These are phyloP conservation scores for Escallonia herrerae DNA, from an alignment of 129 eudicot species.

Conservation along the genomic window DNA sequence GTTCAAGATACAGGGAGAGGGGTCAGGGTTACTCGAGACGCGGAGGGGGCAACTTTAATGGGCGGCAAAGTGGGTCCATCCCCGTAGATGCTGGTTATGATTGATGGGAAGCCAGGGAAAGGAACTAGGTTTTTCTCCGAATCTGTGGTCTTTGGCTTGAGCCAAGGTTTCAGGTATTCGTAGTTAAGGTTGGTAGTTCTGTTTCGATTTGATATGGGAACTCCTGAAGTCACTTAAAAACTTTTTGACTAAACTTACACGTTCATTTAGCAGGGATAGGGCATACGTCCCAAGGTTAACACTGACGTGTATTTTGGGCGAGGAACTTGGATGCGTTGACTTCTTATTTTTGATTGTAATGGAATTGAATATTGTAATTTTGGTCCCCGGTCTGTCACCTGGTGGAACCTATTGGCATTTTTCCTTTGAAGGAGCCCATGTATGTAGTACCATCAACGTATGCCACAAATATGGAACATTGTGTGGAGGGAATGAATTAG, in stretches of 20 bases:
- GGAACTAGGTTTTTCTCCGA: slow-evolving; percentile 11
- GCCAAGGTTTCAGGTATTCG: slow-evolving; percentile 11
- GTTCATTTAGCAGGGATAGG: slow-evolving; percentile 18
- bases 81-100: slow-evolving; percentile 31
- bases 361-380: slow-evolving; percentile 7
- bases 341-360: slow-evolving; percentile 7
- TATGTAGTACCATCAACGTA: background rate
- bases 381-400: slow-evolving; percentile 9
- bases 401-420: slow-evolving; percentile 10
- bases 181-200: slow-evolving; percentile 2
- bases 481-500: slow-evolving; percentile 7
- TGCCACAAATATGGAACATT: background rate
- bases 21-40: slow-evolving; percentile 56
- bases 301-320: background rate
- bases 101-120: slow-evolving; percentile 15
- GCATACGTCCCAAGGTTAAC: slow-evolving; percentile 7
- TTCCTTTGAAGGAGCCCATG: background rate
- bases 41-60: slow-evolving; percentile 61
- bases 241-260: slow-evolving; percentile 17
- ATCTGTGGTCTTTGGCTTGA: slow-evolving; percentile 7
- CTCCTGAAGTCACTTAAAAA: background rate
- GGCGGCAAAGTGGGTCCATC: slow-evolving; percentile 34
- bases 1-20: slow-evolving; percentile 27
- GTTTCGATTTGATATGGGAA: background rate
- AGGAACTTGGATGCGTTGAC: slow-evolving; percentile 6